Percentiles rank a stretch among this genome's conserved stretches.
Evolutionary conservation across 2,329 filamentous ascomycete species (phyloP).

Genomic region (Trichoderma sp.): DNA sequence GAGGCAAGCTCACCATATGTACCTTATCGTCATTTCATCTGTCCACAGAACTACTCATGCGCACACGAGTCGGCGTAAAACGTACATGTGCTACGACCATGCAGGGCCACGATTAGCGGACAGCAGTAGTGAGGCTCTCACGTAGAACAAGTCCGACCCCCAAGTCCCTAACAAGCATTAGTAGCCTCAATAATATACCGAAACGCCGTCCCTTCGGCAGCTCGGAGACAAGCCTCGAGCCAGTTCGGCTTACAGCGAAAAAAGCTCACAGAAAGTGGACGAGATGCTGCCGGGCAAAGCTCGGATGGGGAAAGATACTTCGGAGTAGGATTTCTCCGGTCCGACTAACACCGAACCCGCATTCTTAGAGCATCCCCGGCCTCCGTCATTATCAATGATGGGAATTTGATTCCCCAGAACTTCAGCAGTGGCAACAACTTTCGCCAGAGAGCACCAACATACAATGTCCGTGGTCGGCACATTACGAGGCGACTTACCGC

Average conservation of each 20-base stretch:
- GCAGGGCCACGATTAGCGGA: neutral
- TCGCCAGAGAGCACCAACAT: slow-evolving; percentile 36
- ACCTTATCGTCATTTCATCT: neutral
- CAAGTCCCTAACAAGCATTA: no score
- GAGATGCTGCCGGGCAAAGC: slow-evolving; percentile 20
- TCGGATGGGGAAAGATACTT: slow-evolving; percentile 14
- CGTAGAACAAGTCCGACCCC: neutral
- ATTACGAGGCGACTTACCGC: slow-evolving; percentile 57
- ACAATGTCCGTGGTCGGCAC: slow-evolving; percentile 45
- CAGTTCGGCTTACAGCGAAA: slow-evolving; percentile 2
- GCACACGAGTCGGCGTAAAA: neutral
- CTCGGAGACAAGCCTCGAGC: slow-evolving; percentile 14
- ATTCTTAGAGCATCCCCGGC: slow-evolving; percentile 30
- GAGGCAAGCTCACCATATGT: neutral
- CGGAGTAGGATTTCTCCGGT: slow-evolving; percentile 37
- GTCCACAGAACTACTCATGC: neutral
- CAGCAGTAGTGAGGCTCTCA: neutral
- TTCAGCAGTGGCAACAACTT: slow-evolving; percentile 12
- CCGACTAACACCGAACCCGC: slow-evolving; percentile 41
- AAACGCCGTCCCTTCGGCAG: neutral
- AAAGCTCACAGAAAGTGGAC: neutral
- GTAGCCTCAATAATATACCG: slow-evolving; percentile 20
- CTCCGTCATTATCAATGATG: slow-evolving; percentile 36
- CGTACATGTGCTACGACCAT: slow-evolving; percentile 2
- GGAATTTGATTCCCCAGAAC: slow-evolving; percentile 19